Percentiles rank a stretch among this genome's conserved stretches.
These are phyloP conservation scores for Tremella mesenterica DNA, from an alignment of 768 basidiomycete genomes.

Conservation along the genomic window DNA sequence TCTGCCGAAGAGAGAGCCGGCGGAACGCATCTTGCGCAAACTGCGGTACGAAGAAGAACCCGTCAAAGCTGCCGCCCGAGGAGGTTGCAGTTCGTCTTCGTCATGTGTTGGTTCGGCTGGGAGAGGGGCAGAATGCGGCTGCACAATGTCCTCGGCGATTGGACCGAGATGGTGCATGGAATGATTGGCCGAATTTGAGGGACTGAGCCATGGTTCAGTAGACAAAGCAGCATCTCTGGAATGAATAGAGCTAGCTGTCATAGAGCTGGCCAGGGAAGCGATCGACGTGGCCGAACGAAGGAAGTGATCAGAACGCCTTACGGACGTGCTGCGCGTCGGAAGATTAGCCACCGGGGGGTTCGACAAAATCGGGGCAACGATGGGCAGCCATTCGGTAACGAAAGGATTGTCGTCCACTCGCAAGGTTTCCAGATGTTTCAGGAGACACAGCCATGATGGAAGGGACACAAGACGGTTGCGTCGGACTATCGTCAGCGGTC, in stretches of 20 bases:
- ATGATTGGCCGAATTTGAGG: conserved; percentile 10
- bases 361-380: conserved; percentile 74
- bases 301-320: conserved; percentile 53
- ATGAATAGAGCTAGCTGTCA: conserved; percentile 17
- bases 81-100: neutral
- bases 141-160: conserved; percentile 25
- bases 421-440: conserved; percentile 70
- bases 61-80: neutral
- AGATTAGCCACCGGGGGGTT: conserved; percentile 45
- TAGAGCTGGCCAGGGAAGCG: conserved; percentile 13
- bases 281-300: neutral
- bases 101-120: neutral
- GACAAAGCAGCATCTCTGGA: neutral
- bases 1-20: conserved; percentile 23
- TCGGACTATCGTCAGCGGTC: conserved; percentile 55
- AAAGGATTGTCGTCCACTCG: conserved; percentile 95
- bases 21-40: conserved; percentile 35
- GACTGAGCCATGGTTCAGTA: conserved; percentile 11
- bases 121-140: conserved; percentile 17
- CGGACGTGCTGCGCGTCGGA: conserved; percentile 57
- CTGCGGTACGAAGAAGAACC: conserved; percentile 1
- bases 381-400: conserved; percentile 80
- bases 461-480: conserved; percentile 78
- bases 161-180: conserved; percentile 17
- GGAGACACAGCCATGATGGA: conserved; percentile 88